Conservation (phyloP, 805 yeast genomes). For the Saccharomycopsis sp. region DNA sequence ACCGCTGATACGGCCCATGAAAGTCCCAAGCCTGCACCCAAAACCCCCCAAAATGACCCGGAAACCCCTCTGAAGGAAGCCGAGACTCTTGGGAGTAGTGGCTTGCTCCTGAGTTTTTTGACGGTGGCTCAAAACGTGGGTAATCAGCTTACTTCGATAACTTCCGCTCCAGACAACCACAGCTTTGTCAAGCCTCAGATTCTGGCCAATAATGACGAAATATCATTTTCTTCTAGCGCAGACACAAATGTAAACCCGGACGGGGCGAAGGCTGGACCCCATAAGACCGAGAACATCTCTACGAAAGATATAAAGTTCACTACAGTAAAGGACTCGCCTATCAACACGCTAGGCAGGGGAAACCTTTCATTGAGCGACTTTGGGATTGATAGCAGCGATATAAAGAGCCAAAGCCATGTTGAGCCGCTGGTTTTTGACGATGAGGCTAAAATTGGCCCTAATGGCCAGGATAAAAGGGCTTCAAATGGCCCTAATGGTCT, state of each 20-base stretch:
- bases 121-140: slow-evolving; percentile 16
- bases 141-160: slow-evolving; percentile 15
- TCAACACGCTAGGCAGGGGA: slow-evolving; percentile 15
- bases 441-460: no score
- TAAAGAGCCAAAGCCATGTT: no score
- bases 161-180: slow-evolving; percentile 6
- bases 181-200: background rate
- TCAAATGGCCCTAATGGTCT: background rate
- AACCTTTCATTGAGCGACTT: slow-evolving; percentile 19
- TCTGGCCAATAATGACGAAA: background rate
- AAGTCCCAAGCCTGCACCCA: background rate
- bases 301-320: background rate
- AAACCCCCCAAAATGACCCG: no score
- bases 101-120: slow-evolving; percentile 17
- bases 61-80: no score
- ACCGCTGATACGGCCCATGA: background rate
- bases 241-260: background rate
- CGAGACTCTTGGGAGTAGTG: slow-evolving; percentile 2
- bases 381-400: background rate
- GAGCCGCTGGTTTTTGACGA: no score
- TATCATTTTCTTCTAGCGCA: background rate
- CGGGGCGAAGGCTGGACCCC: background rate
- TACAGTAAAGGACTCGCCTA: background rate
- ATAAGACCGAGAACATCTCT: background rate
- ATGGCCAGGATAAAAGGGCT: no score